phyloP scores from a whole-genome alignment of 176 grass and related monocot genomes.

The Triticum dicoccoides region DNA sequence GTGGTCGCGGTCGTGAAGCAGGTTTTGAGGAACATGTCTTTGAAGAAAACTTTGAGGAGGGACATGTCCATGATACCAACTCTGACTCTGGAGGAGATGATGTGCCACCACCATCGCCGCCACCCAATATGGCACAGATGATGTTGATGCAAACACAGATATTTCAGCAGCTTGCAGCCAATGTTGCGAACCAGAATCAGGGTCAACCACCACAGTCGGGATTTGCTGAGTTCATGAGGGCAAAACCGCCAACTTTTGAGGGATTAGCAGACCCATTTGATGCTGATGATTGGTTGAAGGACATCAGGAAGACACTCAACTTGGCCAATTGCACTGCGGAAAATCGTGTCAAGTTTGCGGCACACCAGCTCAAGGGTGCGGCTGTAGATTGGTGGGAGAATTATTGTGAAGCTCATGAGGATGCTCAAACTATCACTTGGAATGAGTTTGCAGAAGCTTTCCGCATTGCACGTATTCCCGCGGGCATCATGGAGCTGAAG shows the following conservation, averaged over 20 bases:
- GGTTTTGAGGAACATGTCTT: neutral
- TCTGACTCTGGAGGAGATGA: neutral
- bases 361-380: neutral
- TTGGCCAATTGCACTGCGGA: neutral
- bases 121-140: neutral
- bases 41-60: neutral
- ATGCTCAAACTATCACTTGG: neutral
- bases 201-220: neutral
- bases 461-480: neutral
- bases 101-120: neutral
- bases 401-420: neutral
- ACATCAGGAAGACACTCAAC: neutral
- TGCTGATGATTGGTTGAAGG: too few species aligned
- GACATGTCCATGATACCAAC: neutral
- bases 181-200: neutral
- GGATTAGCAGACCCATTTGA: neutral
- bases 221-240: neutral
- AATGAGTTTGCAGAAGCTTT: neutral
- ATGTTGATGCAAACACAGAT: neutral
- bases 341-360: neutral
- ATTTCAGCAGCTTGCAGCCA: neutral
- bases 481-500: too few species aligned
- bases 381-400: neutral
- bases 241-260: neutral
- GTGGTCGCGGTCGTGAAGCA: neutral